Base-by-base conservation (phyloP, 1,284 basidiomycete species). In the Hortiboletus rubellus region DNA sequence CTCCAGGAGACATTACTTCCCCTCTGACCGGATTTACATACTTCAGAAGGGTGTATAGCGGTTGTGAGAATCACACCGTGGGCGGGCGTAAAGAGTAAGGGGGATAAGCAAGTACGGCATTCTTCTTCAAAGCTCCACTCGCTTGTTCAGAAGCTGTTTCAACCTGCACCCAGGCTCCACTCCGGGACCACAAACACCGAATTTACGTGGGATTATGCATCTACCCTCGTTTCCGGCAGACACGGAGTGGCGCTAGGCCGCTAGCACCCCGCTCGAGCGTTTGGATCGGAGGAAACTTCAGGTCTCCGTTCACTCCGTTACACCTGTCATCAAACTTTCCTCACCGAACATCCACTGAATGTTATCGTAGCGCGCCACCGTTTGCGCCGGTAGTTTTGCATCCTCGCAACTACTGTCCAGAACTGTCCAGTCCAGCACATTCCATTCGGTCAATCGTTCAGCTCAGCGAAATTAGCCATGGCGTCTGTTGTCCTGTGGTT, bases 1-100 rank as follows among this genome's bases (percentile, higher is more conserved):
- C 62, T 67, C 8, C 54, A 61, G 9, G 63, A 61, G 18, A 54
- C 34, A 7, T 24, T 66, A 15, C 52, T 63, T 18, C 57, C 56
- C 9, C 34, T 37, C 27, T 57, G 54, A 12, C 30, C 2, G 43
- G 52, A 2, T 41, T 65, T 31, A 56, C 63, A 1, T n/a, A n/a
- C n/a, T n/a, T 42, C 55, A 2, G 50, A 51, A 31, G 27, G 27
- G 27, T 27, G 7, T n/a, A n/a, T n/a, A n/a, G n/a, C n/a, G n/a
- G n/a, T n/a, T 3, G 27, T 27, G 27, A 27, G 27, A 27, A 27
- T 27, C 27, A 27, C 27, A 27, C 27, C 27, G 27, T 5, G 27
- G 27, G 27, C 6, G 27, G 27, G 27, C 27, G 27, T 27, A 27
- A n/a, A 5, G 27, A 5, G 27, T 27, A 27, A 5, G 27, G 5